phyloP scores from a whole-genome alignment of 139 green algal genomes.

The Picocystis salinarum region DNA sequence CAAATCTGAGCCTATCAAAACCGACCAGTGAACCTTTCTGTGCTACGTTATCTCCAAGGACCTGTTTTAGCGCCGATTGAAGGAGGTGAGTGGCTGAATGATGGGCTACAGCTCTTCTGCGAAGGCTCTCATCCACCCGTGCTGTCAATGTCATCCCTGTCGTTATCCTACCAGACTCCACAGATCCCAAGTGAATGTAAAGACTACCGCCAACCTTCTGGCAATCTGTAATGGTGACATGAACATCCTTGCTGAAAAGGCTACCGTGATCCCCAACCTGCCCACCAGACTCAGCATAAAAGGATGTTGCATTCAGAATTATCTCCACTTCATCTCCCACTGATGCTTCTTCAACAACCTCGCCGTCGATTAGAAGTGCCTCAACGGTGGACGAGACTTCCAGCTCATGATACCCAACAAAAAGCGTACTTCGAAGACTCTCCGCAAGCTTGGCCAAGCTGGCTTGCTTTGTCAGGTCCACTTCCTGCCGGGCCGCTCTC shows the following conservation, averaged over 20 bases:
- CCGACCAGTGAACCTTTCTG: conserved; percentile 71
- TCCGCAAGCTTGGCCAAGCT: conserved; percentile 21
- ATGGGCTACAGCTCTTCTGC: conserved; percentile 27
- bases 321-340: conserved; percentile 32
- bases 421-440: too few species aligned
- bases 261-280: conserved; percentile 46
- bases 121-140: conserved; percentile 29
- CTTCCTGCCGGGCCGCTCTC: conserved; percentile 26
- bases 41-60: conserved; percentile 56
- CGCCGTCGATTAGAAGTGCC: conserved; percentile 35
- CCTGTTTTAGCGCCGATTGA: conserved; percentile 29
- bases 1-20: conserved; percentile 41
- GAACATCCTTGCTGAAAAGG: conserved; percentile 9
- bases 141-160: conserved; percentile 23
- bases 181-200: conserved; percentile 42
- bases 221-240: conserved; percentile 24
- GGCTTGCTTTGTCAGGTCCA: conserved; percentile 40
- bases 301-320: conserved; percentile 57
- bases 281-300: conserved; percentile 74
- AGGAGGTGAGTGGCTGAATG: conserved; percentile 89
- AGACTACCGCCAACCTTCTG: conserved; percentile 53
- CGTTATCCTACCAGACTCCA: conserved; percentile 11
- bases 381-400: conserved; percentile 17
- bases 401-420: too few species aligned
- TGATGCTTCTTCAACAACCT: conserved; percentile 17